Evolutionary conservation across 352 stramenopile species (phyloP).

Genomic region (Phytophthora pisi): DNA sequence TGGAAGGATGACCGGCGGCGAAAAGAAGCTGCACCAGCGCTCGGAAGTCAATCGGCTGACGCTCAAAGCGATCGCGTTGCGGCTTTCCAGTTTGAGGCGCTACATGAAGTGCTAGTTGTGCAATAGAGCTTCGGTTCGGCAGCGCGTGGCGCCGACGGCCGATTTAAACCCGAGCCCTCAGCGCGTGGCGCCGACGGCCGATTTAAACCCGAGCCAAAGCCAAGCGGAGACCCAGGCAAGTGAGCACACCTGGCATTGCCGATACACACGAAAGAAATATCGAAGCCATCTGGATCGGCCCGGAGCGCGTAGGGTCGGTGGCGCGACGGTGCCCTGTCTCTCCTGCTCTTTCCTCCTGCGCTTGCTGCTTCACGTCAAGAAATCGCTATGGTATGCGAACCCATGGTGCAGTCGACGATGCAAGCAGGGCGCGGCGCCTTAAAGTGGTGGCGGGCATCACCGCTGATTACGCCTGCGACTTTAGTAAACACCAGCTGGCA

Average conservation of each 20-base stretch:
- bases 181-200: no score
- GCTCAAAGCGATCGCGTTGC: neutral
- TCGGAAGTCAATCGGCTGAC: neutral
- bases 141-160: neutral
- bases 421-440: no score
- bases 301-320: slow-evolving; percentile 11
- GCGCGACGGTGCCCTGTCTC: slow-evolving; percentile 1
- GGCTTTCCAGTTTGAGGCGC: neutral
- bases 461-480: neutral
- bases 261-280: slow-evolving; percentile 40
- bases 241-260: slow-evolving; percentile 22
- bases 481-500: slow-evolving; percentile 26
- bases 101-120: neutral
- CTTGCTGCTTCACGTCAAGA: no score
- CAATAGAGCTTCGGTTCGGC: neutral
- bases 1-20: neutral
- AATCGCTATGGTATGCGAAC: no score
- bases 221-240: slow-evolving; percentile 1
- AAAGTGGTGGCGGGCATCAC: neutral
- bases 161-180: neutral
- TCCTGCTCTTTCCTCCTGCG: neutral
- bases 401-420: neutral
- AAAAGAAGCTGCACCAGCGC: slow-evolving; percentile 28
- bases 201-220: slow-evolving; percentile 2
- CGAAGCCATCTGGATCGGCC: slow-evolving; percentile 16